Evolutionary conservation across 345 rosid species (phyloP).

Genomic region (Heritiera littoralis): DNA sequence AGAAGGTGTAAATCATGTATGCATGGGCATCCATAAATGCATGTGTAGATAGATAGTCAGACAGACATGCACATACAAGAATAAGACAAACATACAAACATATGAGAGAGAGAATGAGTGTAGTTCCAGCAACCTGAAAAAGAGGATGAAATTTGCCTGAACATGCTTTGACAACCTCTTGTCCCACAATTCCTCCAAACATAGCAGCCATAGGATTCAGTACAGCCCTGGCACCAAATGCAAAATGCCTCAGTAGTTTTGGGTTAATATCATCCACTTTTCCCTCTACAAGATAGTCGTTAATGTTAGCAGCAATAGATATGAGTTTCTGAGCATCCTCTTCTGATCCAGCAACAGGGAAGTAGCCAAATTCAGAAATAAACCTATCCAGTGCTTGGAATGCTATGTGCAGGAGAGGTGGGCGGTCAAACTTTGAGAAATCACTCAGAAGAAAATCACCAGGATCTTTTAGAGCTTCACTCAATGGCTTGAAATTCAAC

Average conservation of each 20-base stretch:
- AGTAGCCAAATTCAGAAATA: conserved; percentile 58
- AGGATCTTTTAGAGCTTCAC: conserved; percentile 86
- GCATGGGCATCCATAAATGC: background rate
- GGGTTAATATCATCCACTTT: conserved; percentile 72
- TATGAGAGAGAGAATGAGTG: background rate
- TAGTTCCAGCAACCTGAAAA: conserved; percentile 56
- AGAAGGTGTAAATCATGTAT: background rate
- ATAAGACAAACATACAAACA: conserved; percentile 7
- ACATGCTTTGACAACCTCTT: conserved; percentile 97
- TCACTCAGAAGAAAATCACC: conserved; percentile 96
- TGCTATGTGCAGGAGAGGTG: conserved; percentile 88
- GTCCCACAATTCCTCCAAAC: conserved; percentile 99
- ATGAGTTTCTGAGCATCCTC: conserved; percentile 85
- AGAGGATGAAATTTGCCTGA: conserved; percentile 98
- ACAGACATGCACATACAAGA: background rate
- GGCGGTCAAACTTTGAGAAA: conserved; percentile 89
- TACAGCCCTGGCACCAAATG: conserved; percentile 94
- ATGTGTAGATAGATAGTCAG: background rate
- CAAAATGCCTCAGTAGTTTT: conserved; percentile 77
- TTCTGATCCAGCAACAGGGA: conserved; percentile 88
- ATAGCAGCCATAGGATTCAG: conserved; percentile 99
- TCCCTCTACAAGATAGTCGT: conserved; percentile 68
- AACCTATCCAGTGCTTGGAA: conserved; percentile 95
- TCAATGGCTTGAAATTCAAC: conserved; percentile 79
- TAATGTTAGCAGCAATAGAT: conserved; percentile 55